A percentile compares a stretch with the other conserved stretches of the same genome.
phyloP scores from a whole-genome alignment of 2,329 filamentous ascomycete genomes.

The Colletotrichum australisinense region DNA sequence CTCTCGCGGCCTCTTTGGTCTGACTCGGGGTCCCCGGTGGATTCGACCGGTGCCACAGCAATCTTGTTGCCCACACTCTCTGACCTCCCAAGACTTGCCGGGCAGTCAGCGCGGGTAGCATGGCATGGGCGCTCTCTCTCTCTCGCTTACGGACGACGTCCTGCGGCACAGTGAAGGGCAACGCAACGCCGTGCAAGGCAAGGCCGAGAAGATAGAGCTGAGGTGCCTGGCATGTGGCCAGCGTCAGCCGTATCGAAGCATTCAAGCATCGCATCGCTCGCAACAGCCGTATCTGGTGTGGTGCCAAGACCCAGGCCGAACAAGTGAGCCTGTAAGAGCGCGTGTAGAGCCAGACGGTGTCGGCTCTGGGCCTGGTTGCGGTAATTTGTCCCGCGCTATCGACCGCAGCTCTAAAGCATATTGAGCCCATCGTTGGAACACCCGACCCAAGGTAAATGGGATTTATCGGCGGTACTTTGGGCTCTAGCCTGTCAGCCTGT shows the following conservation, averaged over 20 bases:
- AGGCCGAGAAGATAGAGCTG: slow-evolving; percentile 8
- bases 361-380: slow-evolving; percentile 33
- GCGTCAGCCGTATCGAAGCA: slow-evolving; percentile 8
- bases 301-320: slow-evolving; percentile 23
- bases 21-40: slow-evolving; percentile 34
- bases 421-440: slow-evolving; percentile 10
- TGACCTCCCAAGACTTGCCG: slow-evolving; percentile 25
- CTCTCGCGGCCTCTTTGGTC: slow-evolving; percentile 24
- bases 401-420: slow-evolving; percentile 27
- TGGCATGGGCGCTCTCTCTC: background rate
- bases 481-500: slow-evolving; percentile 2
- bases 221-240: slow-evolving; percentile 18
- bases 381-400: slow-evolving; percentile 35
- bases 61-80: slow-evolving; percentile 25
- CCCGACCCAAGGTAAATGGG: background rate
- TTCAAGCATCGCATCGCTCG: slow-evolving; percentile 11
- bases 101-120: slow-evolving; percentile 4
- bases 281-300: slow-evolving; percentile 26
- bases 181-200: background rate
- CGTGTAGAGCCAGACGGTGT: slow-evolving; percentile 22
- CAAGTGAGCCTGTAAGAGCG: slow-evolving; percentile 18
- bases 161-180: slow-evolving; percentile 14
- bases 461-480: slow-evolving; percentile 12
- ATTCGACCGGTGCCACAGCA: slow-evolving; percentile 33
- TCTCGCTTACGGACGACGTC: slow-evolving; percentile 12